These are phyloP conservation scores for Luzula sylvatica DNA, from an alignment of 176 grass and related monocot genomes.

Conservation along the genomic window DNA sequence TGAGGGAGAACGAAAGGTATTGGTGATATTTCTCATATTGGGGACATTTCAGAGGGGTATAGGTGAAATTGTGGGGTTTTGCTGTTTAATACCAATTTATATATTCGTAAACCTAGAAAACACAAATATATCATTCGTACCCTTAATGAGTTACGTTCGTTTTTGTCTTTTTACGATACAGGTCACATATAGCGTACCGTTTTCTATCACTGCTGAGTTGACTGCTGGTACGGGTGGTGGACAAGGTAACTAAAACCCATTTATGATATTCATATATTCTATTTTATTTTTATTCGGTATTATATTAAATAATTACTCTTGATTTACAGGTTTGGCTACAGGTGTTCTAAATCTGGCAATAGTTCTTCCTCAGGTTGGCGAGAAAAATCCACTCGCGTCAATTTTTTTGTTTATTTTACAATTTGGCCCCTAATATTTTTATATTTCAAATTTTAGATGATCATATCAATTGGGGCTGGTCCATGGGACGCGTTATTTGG, in stretches of 20 bases:
- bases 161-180: conserved; percentile 12
- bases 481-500: conserved; percentile 94
- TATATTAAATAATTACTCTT: neutral
- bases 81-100: no score
- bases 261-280: conserved; percentile 3
- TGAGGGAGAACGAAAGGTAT: no score
- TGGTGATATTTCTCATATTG: neutral
- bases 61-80: conserved; percentile 4
- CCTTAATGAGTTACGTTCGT: neutral
- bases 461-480: conserved; percentile 77
- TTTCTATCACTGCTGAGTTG: conserved; percentile 81
- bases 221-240: conserved; percentile 83
- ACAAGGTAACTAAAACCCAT: conserved; percentile 47
- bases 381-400: no score
- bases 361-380: conserved; percentile 68
- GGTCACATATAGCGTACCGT: conserved; percentile 95
- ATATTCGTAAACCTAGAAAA: neutral
- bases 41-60: neutral
- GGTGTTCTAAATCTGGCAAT: conserved; percentile 96
- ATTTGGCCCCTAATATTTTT: no score
- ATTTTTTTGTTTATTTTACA: no score
- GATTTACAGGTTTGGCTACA: conserved; percentile 72
- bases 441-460: conserved; percentile 42
- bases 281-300: neutral
- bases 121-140: conserved; percentile 2